Base-by-base conservation (phyloP, 192 early-diverging fungal species). In the Coemansia sp. region DNA sequence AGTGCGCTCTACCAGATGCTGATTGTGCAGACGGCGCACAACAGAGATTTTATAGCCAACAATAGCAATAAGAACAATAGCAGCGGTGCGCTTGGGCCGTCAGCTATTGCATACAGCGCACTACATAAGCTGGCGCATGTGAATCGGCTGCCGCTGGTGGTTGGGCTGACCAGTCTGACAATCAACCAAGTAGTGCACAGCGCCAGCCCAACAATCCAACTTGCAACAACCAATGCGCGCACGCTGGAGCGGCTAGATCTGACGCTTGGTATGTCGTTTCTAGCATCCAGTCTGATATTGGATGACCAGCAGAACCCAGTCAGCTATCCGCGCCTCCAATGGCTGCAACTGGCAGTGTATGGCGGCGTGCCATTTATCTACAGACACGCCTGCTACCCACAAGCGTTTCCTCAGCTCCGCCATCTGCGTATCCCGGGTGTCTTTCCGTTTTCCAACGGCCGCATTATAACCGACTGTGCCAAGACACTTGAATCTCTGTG, bases 391-490 rank as follows among this genome's bases (percentile, higher is more conserved):
- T 62, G 56, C 41, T 2, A n/a, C 7, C 16, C 21, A 4, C 16
- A 62, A 1, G 19, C 64, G 26, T 72, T 72, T 32, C 70, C 70
- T 7, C 54, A 43, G 6, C 59, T 72, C 7, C 39, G 41, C 2
- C 41, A 66, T 18, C 41, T 72, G 13, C 8, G 2, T 2, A 41
- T 72, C 8, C 70, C 70, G 0, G 63, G 70, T 6, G 60, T 51
- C 5, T 72, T 43, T 37, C 70, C 70, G 12, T 72, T 72, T 47
- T 58, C 59, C 59, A 66, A 66, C 22, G 22, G 19, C 22, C 21
- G 36, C 8, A 32, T 59, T 13, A 26, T 68, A 5, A 13, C 48
- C 2, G 52, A 26, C 11, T 47, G 40, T 7, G 45, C 56, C 4
- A 49, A 15, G 3, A 60, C 46, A 16, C 45, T 41, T 19, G 48